A percentile compares a stretch with the other conserved stretches of the same genome.
Evolutionary conservation across 192 early-diverging fungal species (phyloP).

Genomic region (Anaeromyces robustus): DNA sequence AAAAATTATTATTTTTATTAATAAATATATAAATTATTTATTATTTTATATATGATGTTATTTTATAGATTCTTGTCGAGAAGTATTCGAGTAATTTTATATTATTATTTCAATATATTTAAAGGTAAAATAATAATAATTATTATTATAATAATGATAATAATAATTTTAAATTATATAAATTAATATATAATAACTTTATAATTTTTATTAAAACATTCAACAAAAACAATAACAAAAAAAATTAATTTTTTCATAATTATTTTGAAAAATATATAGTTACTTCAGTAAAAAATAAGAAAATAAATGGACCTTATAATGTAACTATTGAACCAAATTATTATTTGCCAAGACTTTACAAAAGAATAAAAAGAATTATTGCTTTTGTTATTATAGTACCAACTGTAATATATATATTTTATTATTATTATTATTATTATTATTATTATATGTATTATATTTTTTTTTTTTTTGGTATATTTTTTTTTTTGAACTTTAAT

Average conservation of each 20-base stretch:
- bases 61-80: not conserved
- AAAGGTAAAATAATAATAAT: not conserved
- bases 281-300: not conserved
- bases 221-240: no score
- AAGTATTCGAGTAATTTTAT: not conserved
- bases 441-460: no score
- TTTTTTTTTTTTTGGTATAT: no score
- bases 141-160: no score
- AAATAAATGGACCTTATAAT: not conserved
- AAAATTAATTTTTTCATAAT: no score
- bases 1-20: no score
- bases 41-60: not conserved
- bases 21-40: not conserved
- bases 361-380: not conserved
- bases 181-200: no score
- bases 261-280: not conserved
- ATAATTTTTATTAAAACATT: no score
- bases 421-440: no score
- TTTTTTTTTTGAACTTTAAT: no score
- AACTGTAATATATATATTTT: no score
- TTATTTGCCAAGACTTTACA: not conserved
- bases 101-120: not conserved
- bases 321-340: not conserved
- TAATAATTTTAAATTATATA: no score
- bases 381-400: not conserved